These are phyloP conservation scores for Panaeolus cyanescens DNA, from an alignment of 768 basidiomycete species.

Conservation along the genomic window DNA sequence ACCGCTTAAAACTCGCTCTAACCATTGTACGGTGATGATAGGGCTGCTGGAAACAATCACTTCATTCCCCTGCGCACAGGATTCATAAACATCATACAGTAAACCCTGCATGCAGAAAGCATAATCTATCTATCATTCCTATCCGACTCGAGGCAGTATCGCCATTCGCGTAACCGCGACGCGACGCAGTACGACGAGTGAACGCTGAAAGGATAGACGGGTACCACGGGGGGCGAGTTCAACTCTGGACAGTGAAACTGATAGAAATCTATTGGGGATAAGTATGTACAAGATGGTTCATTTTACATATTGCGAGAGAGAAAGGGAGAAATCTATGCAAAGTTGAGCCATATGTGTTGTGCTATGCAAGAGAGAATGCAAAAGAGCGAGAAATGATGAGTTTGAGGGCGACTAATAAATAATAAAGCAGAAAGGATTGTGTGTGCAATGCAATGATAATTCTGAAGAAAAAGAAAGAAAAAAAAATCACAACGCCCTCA, in stretches of 20 bases:
- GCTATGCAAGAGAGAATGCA: too few relatives aligned
- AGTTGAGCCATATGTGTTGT: too few relatives aligned
- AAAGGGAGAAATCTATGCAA: too few relatives aligned
- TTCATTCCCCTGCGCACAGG: too few relatives aligned
- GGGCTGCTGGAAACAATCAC: too few relatives aligned
- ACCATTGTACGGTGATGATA: too few relatives aligned
- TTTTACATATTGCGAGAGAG: too few relatives aligned
- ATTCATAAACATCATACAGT: not conserved
- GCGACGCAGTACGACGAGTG: not conserved
- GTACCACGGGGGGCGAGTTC: not conserved
- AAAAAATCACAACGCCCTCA: conserved; percentile 31
- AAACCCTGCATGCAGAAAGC: too few relatives aligned
- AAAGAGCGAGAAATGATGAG: too few relatives aligned
- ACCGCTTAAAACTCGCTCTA: not conserved
- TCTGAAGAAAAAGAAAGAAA: not conserved
- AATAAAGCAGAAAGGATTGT: too few relatives aligned
- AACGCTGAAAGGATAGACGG: not conserved
- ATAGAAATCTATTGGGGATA: not conserved
- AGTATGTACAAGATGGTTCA: not conserved
- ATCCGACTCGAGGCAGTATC: not conserved
- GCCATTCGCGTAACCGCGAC: not conserved
- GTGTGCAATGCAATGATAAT: not conserved
- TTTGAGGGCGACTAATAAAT: too few relatives aligned
- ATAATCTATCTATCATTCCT: not conserved
- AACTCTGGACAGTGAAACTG: not conserved